Evolutionary conservation across 2,329 filamentous ascomycete species (phyloP).

Genomic region (Beauveria brongniartii): DNA sequence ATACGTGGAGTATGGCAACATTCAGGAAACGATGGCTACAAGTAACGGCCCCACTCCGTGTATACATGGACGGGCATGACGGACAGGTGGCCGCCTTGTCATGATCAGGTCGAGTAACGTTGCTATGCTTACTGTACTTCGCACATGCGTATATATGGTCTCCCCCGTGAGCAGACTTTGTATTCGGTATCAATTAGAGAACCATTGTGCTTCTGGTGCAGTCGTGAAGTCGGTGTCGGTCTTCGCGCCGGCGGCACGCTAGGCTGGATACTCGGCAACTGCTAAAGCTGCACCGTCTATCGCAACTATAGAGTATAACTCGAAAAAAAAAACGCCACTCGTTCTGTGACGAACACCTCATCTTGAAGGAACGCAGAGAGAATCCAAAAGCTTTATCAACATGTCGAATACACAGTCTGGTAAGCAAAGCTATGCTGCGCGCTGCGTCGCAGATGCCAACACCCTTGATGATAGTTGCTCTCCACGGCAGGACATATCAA

Average conservation of each 20-base stretch:
- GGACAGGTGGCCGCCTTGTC: neutral
- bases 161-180: too few species aligned
- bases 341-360: too few species aligned
- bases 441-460: neutral
- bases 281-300: neutral
- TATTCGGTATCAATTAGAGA: neutral
- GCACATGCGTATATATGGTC: too few species aligned
- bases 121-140: neutral
- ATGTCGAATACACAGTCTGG: neutral
- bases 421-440: neutral
- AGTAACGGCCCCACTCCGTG: neutral
- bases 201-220: too few species aligned
- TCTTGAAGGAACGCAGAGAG: neutral
- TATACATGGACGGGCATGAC: neutral
- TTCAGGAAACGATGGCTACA: too few species aligned
- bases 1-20: too few species aligned
- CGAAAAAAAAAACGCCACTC: too few species aligned
- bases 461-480: neutral
- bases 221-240: neutral
- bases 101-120: neutral
- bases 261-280: neutral
- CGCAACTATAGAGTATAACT: too few species aligned
- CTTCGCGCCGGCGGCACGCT: neutral
- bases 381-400: neutral
- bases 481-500: slow-evolving; percentile 7